Conservation (phyloP, 164 flowering plant genomes). For the Cinnamomum chago region DNA sequence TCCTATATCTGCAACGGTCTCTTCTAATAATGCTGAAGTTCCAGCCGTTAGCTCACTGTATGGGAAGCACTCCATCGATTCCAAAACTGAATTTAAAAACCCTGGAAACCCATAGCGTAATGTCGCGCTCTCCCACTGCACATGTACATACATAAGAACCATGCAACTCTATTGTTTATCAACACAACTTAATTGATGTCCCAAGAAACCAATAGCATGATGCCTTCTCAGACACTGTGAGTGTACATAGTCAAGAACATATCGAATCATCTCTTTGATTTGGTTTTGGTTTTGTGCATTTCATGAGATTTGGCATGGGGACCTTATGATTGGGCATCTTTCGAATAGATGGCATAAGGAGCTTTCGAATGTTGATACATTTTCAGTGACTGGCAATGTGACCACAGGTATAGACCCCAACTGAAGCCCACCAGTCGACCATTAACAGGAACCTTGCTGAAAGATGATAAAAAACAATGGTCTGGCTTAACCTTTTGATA, state of each 20-base stretch:
- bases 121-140: not conserved
- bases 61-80: constrained; percentile 33
- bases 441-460: too few species aligned
- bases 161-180: not conserved
- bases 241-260: too few species aligned
- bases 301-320: not conserved
- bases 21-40: constrained; percentile 50
- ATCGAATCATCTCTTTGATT: not conserved
- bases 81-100: constrained; percentile 30
- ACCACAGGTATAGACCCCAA: too few species aligned
- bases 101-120: not conserved
- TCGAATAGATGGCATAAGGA: too few species aligned
- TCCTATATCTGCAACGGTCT: constrained; percentile 53
- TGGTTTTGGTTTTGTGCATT: not conserved
- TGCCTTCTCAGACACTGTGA: too few species aligned
- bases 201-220: not conserved
- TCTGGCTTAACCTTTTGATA: too few species aligned
- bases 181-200: not conserved
- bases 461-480: too few species aligned
- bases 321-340: not conserved
- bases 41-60: constrained; percentile 41
- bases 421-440: too few species aligned
- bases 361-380: too few species aligned
- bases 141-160: not conserved
- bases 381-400: too few species aligned